Percentiles rank a stretch among this genome's conserved stretches.
phyloP scores from a whole-genome alignment of 331 rosid species.

The Dryas integrifolia region DNA sequence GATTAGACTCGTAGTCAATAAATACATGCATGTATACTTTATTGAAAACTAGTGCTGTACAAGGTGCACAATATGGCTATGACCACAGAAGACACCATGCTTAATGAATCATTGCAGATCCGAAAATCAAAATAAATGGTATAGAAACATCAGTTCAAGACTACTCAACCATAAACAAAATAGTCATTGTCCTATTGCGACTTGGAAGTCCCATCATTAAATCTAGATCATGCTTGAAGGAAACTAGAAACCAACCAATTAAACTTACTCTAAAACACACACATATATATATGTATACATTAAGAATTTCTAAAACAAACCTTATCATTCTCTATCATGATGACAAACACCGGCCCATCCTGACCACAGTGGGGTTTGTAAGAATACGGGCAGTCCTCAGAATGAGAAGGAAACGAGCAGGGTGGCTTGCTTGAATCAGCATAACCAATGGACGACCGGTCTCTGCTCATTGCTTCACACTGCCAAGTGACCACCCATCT shows the following conservation, averaged over 20 bases:
- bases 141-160: not conserved
- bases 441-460: constrained; percentile 48
- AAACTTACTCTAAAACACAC: not conserved
- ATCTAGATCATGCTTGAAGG: not conserved
- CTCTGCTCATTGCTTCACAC: constrained; percentile 82
- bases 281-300: not conserved
- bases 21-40: not conserved
- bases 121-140: not conserved
- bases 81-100: not conserved
- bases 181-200: not conserved
- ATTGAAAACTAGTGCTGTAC: not conserved
- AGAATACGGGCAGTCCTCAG: constrained; percentile 76
- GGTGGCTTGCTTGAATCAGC: constrained; percentile 65
- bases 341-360: constrained; percentile 79
- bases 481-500: constrained; percentile 96
- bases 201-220: not conserved
- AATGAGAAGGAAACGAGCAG: constrained; percentile 84
- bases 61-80: not conserved
- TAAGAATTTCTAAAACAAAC: constrained; percentile 39
- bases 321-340: constrained; percentile 84
- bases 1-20: not conserved
- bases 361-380: constrained; percentile 62
- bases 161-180: not conserved
- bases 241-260: not conserved
- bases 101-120: not conserved